phyloP scores from a whole-genome alignment of 306 rosid species.

The Albizia julibrissin region DNA sequence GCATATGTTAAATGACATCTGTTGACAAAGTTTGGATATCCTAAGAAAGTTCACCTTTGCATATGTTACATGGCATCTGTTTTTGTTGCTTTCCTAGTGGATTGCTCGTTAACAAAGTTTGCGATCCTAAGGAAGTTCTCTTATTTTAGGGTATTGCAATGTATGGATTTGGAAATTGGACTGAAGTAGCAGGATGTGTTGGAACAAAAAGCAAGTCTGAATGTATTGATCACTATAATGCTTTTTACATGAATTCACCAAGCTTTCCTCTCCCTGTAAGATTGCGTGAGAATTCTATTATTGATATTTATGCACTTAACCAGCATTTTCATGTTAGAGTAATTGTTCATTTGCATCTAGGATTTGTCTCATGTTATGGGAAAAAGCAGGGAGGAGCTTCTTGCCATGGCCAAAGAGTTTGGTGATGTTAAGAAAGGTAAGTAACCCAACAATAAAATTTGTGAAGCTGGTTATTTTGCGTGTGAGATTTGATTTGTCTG shows the following conservation, averaged over 20 bases:
- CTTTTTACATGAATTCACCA: slow-evolving; percentile 76
- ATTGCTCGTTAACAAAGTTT: slow-evolving; percentile 19
- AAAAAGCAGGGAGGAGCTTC: slow-evolving; percentile 81
- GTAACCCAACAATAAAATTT: slow-evolving; percentile 29
- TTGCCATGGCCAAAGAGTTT: slow-evolving; percentile 61
- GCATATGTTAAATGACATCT: slow-evolving; percentile 15
- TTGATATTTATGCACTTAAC: slow-evolving; percentile 16
- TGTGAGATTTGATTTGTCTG: slow-evolving; percentile 12
- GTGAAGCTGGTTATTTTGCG: slow-evolving; percentile 19
- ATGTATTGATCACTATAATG: slow-evolving; percentile 80
- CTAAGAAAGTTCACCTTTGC: slow-evolving; percentile 6
- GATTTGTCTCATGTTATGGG: slow-evolving; percentile 86
- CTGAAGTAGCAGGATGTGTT: slow-evolving; percentile 77
- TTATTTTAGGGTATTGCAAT: slow-evolving; percentile 69
- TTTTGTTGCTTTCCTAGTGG: slow-evolving; percentile 1
- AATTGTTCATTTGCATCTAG: slow-evolving; percentile 48
- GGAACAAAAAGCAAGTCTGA: slow-evolving; percentile 77
- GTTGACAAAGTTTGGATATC: slow-evolving; percentile 21
- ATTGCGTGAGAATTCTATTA: slow-evolving; percentile 9
- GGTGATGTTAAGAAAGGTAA: slow-evolving; percentile 63
- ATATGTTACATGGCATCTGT: slow-evolving; percentile 14
- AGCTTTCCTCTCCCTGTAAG: slow-evolving; percentile 90
- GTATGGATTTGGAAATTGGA: slow-evolving; percentile 94
- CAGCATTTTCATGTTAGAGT: slow-evolving; percentile 22
- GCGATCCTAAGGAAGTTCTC: slow-evolving; percentile 17